A percentile compares a stretch with the other conserved stretches of the same genome.
Conservation (phyloP, 257 asterid genomes). For the Rehmannia glutinosa region DNA sequence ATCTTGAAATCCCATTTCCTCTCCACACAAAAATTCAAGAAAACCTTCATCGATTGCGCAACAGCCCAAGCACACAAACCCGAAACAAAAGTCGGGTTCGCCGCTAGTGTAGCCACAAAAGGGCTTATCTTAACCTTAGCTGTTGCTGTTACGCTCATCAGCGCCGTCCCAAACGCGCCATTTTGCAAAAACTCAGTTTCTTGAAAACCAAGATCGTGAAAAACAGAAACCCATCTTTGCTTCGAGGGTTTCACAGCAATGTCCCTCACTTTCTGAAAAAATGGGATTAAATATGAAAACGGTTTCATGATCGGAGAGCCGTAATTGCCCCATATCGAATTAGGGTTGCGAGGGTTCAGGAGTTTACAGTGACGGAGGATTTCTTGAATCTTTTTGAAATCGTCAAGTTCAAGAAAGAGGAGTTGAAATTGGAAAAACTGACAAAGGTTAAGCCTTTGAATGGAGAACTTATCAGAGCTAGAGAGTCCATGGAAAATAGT, state of each 20-base stretch:
- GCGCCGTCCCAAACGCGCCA: conserved; percentile 63
- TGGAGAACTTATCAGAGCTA: conserved; percentile 23
- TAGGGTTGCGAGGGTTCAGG: conserved; percentile 30
- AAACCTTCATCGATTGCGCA: conserved; percentile 73
- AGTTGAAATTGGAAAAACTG: conserved; percentile 21
- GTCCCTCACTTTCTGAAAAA: conserved; percentile 38
- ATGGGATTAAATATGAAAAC: conserved; percentile 47
- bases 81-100: conserved; percentile 82
- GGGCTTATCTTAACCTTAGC: conserved; percentile 88
- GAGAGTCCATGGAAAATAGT: conserved; percentile 43
- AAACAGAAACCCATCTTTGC: conserved; percentile 31
- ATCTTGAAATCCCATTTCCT: conserved; percentile 77
- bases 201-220: conserved; percentile 4
- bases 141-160: conserved; percentile 70
- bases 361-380: conserved; percentile 18
- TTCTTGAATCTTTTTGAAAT: conserved; percentile 16
- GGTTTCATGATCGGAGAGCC: conserved; percentile 32
- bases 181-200: conserved; percentile 37
- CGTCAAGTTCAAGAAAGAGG: conserved; percentile 26
- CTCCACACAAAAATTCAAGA: conserved; percentile 78
- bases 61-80: conserved; percentile 63
- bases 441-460: conserved; percentile 24
- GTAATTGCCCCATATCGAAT: conserved; percentile 31
- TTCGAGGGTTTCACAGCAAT: conserved; percentile 42
- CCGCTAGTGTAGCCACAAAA: conserved; percentile 62